These are phyloP conservation scores for Hypseocharis bilobata DNA, from an alignment of 441 rosid genomes.

Conservation along the genomic window DNA sequence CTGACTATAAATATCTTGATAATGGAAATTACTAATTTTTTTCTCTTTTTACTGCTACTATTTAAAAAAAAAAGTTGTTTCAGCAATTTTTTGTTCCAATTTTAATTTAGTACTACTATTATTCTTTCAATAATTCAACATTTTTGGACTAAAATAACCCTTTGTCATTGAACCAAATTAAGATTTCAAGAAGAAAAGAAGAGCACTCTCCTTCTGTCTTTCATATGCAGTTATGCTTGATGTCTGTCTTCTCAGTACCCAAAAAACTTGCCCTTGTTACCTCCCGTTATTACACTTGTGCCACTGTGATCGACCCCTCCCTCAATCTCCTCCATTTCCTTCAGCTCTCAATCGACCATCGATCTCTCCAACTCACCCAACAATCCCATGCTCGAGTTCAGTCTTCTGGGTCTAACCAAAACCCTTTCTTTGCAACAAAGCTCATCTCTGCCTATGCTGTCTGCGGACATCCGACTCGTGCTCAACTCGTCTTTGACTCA, in stretches of 20 bases:
- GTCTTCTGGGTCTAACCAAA: slow-evolving; percentile 29
- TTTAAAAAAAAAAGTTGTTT: no score
- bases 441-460: slow-evolving; percentile 49
- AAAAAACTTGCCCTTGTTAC: neutral
- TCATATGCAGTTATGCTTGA: no score
- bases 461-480: slow-evolving; percentile 21
- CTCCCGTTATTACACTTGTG: slow-evolving; percentile 22
- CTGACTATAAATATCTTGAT: no score
- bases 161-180: no score
- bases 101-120: no score
- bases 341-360: slow-evolving; percentile 27
- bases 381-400: slow-evolving; percentile 44
- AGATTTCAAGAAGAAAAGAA: no score
- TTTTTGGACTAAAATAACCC: no score
- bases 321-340: slow-evolving; percentile 32
- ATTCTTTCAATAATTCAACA: no score
- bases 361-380: slow-evolving; percentile 29
- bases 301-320: slow-evolving; percentile 12
- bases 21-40: no score
- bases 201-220: no score
- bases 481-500: slow-evolving; percentile 38
- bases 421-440: slow-evolving; percentile 39
- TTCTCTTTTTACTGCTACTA: no score
- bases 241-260: slow-evolving; percentile 20
- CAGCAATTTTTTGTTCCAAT: no score